These are phyloP conservation scores for Sugiyamaella qingdaonensis DNA, from an alignment of 805 yeast genomes.

Conservation along the genomic window DNA sequence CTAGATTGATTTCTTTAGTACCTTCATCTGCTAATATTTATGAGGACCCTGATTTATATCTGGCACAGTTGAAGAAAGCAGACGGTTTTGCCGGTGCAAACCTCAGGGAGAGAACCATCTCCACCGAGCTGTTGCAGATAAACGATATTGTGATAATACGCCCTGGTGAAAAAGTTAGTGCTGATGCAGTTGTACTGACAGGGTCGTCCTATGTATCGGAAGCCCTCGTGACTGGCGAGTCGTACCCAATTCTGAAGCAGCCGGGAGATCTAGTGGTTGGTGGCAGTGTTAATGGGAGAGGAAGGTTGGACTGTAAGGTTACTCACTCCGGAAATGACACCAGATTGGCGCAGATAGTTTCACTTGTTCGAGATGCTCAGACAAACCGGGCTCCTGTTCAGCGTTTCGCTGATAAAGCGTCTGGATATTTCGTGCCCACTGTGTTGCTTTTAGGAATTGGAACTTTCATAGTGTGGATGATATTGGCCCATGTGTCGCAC, in stretches of 20 bases:
- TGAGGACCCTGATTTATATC: constrained; percentile 20
- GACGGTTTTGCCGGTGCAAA: constrained; percentile 2
- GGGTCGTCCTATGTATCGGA: constrained; percentile 88
- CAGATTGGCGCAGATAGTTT: constrained; percentile 80
- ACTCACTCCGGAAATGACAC: constrained; percentile 76
- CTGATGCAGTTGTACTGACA: constrained; percentile 76
- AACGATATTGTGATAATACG: constrained; percentile 71
- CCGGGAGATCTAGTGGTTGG: constrained; percentile 69
- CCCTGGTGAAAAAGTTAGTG: constrained; percentile 87
- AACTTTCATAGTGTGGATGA: constrained; percentile 66
- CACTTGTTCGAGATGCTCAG: constrained; percentile 85
- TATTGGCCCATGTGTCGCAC: constrained; percentile 35
- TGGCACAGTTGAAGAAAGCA: background rate
- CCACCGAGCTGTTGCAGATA: constrained; percentile 71
- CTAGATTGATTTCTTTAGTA: constrained; percentile 71
- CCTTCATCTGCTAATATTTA: constrained; percentile 69
- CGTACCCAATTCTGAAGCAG: constrained; percentile 64
- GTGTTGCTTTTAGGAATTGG: constrained; percentile 57
- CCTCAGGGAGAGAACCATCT: constrained; percentile 46
- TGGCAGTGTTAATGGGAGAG: constrained; percentile 84
- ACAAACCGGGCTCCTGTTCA: constrained; percentile 87
- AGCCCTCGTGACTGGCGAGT: constrained; percentile 88
- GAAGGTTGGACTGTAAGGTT: constrained; percentile 64
- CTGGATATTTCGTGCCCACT: constrained; percentile 79
- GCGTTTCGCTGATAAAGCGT: constrained; percentile 76